Evolutionary conservation across 192 early-diverging fungal species (phyloP).

Genomic region (Backusella psychrophila): DNA sequence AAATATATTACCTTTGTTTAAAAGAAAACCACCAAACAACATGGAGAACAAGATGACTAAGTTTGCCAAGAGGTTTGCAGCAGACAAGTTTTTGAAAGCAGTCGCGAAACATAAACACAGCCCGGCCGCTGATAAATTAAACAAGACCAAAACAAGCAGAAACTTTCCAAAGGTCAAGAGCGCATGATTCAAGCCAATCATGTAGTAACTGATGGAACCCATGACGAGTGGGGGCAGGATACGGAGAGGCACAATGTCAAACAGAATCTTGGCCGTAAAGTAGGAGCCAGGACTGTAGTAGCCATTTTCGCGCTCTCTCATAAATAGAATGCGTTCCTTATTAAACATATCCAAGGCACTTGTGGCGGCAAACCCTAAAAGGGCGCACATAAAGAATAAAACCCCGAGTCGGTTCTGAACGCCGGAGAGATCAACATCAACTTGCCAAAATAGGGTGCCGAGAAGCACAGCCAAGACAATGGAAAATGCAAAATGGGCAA

Average conservation of each 20-base stretch:
- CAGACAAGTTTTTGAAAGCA: conserved; percentile 54
- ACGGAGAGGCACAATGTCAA: conserved; percentile 70
- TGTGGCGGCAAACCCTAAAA: conserved; percentile 68
- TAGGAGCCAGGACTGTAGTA: conserved; percentile 45
- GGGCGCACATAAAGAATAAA: conserved; percentile 64
- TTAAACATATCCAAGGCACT: conserved; percentile 60
- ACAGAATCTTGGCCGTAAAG: conserved; percentile 61
- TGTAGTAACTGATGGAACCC: conserved; percentile 65
- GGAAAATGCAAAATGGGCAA: conserved; percentile 56
- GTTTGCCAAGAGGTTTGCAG: conserved; percentile 58
- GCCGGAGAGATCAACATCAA: conserved; percentile 56
- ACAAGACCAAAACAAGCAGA: conserved; percentile 59
- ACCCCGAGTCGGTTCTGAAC: conserved; percentile 74
- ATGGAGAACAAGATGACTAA: conserved; percentile 74
- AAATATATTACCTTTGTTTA: conserved; percentile 56
- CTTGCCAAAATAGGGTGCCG: conserved; percentile 65
- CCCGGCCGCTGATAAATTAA: conserved; percentile 59
- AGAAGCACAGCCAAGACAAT: conserved; percentile 59
- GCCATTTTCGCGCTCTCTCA: conserved; percentile 50
- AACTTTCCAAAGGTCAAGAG: conserved; percentile 56
- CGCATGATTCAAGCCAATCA: conserved; percentile 60
- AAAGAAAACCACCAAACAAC: conserved; percentile 73
- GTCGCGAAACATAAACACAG: conserved; percentile 59
- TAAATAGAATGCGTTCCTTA: conserved; percentile 40
- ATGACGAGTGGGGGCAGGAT: conserved; percentile 63